A percentile compares a stretch with the other conserved stretches of the same genome.
These are phyloP conservation scores for Globisporangium polare DNA, from an alignment of 352 stramenopile genomes.

Conservation along the genomic window DNA sequence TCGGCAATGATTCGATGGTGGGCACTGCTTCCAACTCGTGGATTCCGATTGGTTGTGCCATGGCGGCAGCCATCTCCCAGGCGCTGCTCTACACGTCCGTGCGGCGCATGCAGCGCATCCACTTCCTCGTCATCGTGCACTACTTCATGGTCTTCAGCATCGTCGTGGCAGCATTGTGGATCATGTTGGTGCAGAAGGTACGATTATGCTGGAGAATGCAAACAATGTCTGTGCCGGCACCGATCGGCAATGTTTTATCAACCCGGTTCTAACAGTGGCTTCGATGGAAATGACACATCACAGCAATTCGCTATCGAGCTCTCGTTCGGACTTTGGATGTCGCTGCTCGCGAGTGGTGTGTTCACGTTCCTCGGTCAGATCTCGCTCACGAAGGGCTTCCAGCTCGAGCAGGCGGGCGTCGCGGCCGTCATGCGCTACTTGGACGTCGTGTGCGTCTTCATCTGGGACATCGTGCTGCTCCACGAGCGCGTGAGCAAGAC, in stretches of 20 bases:
- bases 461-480: conserved; percentile 53
- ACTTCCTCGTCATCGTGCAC: conserved; percentile 49
- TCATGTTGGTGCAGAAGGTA: conserved; percentile 44
- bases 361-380: conserved; percentile 53
- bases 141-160: conserved; percentile 57
- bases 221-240: not conserved
- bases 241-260: conserved; percentile 2
- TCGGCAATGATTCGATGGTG: conserved; percentile 23
- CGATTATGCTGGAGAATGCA: not conserved
- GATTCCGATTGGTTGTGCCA: conserved; percentile 27
- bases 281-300: not conserved
- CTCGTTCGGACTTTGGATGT: conserved; percentile 37
- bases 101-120: conserved; percentile 37
- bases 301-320: conserved; percentile 5
- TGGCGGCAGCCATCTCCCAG: conserved; percentile 41
- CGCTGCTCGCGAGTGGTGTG: conserved; percentile 38
- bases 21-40: conserved; percentile 15
- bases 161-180: conserved; percentile 30
- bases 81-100: conserved; percentile 49
- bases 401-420: conserved; percentile 61
- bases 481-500: conserved; percentile 32
- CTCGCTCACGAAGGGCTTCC: conserved; percentile 62
- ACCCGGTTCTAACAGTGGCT: not conserved
- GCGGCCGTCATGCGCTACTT: conserved; percentile 69
- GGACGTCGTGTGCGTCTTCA: conserved; percentile 65